Evolutionary conservation across 164 flowering plant species (phyloP).

Genomic region (Stephania yunnanensis): DNA sequence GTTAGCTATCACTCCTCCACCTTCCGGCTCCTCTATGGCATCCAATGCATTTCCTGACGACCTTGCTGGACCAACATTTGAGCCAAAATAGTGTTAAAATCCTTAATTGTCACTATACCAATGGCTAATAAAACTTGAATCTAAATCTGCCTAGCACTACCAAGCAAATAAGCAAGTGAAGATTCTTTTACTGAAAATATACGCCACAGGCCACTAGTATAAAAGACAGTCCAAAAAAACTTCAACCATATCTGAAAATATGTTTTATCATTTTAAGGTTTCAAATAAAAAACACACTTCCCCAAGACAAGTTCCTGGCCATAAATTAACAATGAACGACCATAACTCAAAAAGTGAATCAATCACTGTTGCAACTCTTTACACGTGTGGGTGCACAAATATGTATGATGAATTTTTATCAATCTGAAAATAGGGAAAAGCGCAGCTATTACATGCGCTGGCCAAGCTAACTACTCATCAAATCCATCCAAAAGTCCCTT

Average conservation of each 20-base stretch:
- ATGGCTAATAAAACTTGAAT: not conserved
- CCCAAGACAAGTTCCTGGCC: not conserved
- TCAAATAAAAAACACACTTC: not conserved
- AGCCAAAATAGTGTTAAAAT: not conserved
- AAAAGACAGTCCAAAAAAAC: not conserved
- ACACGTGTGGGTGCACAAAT: no score
- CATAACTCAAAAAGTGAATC: not conserved
- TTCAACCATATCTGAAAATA: not conserved
- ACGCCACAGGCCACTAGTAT: not conserved
- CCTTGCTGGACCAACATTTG: constrained; percentile 45
- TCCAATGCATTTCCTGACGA: constrained; percentile 59
- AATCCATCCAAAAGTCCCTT: no score
- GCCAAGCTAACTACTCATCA: no score
- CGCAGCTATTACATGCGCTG: no score
- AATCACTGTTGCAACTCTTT: not conserved
- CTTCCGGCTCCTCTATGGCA: constrained; percentile 62
- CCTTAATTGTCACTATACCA: not conserved
- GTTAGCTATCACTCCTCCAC: constrained; percentile 45
- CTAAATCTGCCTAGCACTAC: not conserved
- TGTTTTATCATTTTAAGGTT: not conserved
- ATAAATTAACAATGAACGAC: not conserved
- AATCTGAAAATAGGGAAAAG: no score
- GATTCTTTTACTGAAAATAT: not conserved
- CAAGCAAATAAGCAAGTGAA: not conserved
- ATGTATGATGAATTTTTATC: no score